A percentile compares a stretch with the other conserved stretches of the same genome.
Conservation (phyloP, 228 moss, liverwort and hornwort species). For the Sphagnum fallax region DNA sequence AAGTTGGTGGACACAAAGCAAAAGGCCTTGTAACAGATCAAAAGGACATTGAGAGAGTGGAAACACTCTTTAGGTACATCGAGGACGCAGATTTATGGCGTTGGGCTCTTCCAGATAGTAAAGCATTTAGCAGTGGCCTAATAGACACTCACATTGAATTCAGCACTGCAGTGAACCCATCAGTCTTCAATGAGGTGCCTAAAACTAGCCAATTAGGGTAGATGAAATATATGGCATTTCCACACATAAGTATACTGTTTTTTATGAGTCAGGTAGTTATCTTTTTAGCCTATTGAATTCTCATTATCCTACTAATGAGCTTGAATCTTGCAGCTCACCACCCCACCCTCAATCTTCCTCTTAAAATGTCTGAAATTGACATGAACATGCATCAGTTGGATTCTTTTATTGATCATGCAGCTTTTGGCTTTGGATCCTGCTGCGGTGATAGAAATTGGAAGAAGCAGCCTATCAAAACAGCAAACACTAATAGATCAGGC, state of each 20-base stretch:
- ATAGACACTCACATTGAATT: slow-evolving; percentile 56
- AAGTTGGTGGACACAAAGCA: not conserved
- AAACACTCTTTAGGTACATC: slow-evolving; percentile 66
- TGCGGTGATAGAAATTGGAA: slow-evolving; percentile 51
- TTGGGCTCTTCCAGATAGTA: slow-evolving; percentile 71
- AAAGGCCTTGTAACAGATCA: slow-evolving; percentile 11
- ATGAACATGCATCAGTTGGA: not conserved
- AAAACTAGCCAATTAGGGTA: not conserved
- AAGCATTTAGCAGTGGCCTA: slow-evolving; percentile 84
- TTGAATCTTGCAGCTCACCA: too few relatives aligned
- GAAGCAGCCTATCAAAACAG: slow-evolving; percentile 51
- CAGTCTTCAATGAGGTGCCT: slow-evolving; percentile 63
- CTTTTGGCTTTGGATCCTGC: slow-evolving; percentile 50
- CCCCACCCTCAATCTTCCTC: too few relatives aligned
- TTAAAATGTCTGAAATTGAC: not conserved
- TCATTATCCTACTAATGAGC: too few relatives aligned
- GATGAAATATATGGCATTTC: too few relatives aligned
- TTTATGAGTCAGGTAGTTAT: too few relatives aligned
- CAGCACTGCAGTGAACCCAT: slow-evolving; percentile 35
- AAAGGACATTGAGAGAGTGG: slow-evolving; percentile 22
- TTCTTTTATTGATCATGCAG: slow-evolving; percentile 15
- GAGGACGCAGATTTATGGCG: slow-evolving; percentile 86
- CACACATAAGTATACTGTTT: too few relatives aligned
- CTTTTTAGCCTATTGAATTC: too few relatives aligned
- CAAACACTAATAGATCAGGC: slow-evolving; percentile 56